Conservation (phyloP, 1,139 yeast species). For the Yamadazyma atlantica region DNA sequence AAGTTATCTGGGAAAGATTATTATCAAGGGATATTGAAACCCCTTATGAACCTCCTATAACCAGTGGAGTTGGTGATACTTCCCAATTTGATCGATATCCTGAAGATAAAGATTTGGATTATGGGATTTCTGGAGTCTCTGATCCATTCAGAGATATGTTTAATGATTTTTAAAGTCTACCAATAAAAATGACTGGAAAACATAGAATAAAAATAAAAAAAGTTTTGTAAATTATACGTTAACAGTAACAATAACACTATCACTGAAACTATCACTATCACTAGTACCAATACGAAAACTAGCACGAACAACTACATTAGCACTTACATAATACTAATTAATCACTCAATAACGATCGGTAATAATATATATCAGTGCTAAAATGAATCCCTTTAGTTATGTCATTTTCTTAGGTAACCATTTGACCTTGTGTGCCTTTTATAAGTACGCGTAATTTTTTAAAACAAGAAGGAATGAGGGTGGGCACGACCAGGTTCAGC, state of each 20-base stretch:
- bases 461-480: neutral
- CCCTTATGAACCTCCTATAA: slow-evolving; percentile 64
- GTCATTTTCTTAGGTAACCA: neutral
- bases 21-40: slow-evolving; percentile 59
- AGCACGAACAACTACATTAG: neutral
- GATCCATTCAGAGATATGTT: slow-evolving; percentile 54
- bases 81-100: slow-evolving; percentile 62
- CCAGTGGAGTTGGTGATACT: slow-evolving; percentile 63
- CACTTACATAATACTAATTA: neutral
- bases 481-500: neutral
- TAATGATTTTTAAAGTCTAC: slow-evolving; percentile 41
- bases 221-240: neutral
- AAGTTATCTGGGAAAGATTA: slow-evolving; percentile 61
- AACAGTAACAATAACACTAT: neutral
- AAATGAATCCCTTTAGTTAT: too few species aligned
- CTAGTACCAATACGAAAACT: neutral
- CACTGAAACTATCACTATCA: too few species aligned
- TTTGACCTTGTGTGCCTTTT: neutral
- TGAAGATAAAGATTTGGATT: slow-evolving; percentile 53
- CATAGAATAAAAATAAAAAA: neutral
- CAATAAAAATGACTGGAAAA: neutral
- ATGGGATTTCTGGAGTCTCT: slow-evolving; percentile 44
- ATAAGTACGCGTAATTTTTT: neutral
- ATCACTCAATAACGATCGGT: neutral
- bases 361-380: neutral